Evolutionary conservation across 768 basidiomycete species (phyloP), one percentile per base, ranked within the genome.

Genomic region (Kwoniella sp.): DNA sequence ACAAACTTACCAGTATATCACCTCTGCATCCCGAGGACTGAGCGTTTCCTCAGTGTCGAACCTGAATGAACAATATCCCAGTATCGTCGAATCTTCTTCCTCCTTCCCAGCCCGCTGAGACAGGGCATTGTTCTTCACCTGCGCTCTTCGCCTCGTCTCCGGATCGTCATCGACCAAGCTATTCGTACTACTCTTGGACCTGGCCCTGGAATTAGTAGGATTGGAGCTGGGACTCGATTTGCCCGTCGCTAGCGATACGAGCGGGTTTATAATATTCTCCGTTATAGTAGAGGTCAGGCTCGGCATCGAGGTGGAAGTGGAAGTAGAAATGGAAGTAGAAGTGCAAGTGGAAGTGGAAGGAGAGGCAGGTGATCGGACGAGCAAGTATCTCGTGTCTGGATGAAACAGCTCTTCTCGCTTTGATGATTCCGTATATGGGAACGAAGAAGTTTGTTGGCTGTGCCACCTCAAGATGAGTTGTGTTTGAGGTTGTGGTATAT

Each of bases 21-120:
- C 72, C 49, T 73, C 72, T 7, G 64, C 72, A 52, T 70, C 68
- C 27, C 61, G 49, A 5, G 46, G 25, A 13, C 50, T 58, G 29
- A 70, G 37, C 12, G 74, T 76, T 47, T 73, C 68, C 57, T 76
- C 74, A 26, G 68, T 73, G 52, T 73, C 72, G 54, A 76, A 76
- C 36, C 74, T 58, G 58, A 73, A 76, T 9, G 63, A 62, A 27
- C 66, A 70, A 63, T 64, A 76, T 22, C 70, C 74, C 10, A 72
- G 21, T 40, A 76, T 54, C 15, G 37, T 25, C 33, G 33, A 33
- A 5, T 73, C 65, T 0, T 65, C 57, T 2, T 22, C 55, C 55
- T 66, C 63, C 17, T n/a, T n/a, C n/a, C n/a, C n/a, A n/a, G n/a
- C n/a, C n/a, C n/a, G n/a, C n/a, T n/a, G n/a, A n/a, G n/a, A n/a